Evolutionary conservation across 768 basidiomycete species (phyloP).

Genomic region (Russula virescens): DNA sequence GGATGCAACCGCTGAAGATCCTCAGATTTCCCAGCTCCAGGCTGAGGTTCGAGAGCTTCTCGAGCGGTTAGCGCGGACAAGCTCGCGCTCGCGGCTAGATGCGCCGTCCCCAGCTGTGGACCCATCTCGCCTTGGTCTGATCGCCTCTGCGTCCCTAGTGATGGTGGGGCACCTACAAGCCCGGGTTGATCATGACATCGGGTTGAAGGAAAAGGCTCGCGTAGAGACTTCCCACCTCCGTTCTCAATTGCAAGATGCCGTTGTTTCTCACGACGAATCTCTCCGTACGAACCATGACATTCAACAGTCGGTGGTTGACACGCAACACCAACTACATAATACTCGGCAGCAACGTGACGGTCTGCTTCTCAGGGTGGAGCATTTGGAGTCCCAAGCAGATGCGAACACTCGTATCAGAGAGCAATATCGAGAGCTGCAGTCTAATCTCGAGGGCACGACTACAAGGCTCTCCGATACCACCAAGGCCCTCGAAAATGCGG

Average conservation of each 20-base stretch:
- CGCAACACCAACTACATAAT: neutral
- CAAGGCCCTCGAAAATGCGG: constrained; percentile 47
- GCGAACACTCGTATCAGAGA: constrained; percentile 11
- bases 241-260: constrained; percentile 4
- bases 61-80: constrained; percentile 8
- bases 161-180: constrained; percentile 26
- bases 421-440: constrained; percentile 15
- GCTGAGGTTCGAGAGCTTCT: constrained; percentile 18
- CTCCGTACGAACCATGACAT: neutral
- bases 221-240: constrained; percentile 9
- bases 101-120: neutral
- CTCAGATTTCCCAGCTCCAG: constrained; percentile 20
- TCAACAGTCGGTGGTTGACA: constrained; percentile 8
- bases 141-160: constrained; percentile 16
- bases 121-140: constrained; percentile 9
- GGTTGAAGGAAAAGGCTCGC: neutral
- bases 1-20: constrained; percentile 7
- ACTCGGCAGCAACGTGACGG: constrained; percentile 9
- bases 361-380: constrained; percentile 11
- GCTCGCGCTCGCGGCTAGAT: constrained; percentile 22
- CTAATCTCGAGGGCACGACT: constrained; percentile 38
- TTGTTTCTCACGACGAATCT: neutral
- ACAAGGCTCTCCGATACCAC: constrained; percentile 41
- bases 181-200: constrained; percentile 4
- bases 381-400: constrained; percentile 15